phyloP scores from a whole-genome alignment of 768 basidiomycete genomes.

The Kwoniella pini region DNA sequence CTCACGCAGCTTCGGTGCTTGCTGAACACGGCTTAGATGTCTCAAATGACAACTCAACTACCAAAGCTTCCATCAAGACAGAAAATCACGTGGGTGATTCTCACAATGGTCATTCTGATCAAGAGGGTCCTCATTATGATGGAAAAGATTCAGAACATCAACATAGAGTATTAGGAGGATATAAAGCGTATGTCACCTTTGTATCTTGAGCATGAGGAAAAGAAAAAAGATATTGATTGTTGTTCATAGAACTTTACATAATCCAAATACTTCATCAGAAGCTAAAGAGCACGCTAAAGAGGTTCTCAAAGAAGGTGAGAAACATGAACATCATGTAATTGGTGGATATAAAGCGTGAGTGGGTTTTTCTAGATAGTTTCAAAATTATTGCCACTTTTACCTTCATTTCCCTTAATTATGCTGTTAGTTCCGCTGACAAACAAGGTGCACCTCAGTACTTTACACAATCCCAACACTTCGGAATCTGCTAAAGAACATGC shows the following conservation, averaged over 20 bases:
- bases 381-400: too few relatives aligned
- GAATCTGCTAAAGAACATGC: conserved; percentile 33
- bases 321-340: too few relatives aligned
- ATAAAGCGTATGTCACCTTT: conserved; percentile 37
- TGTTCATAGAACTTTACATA: conserved; percentile 24
- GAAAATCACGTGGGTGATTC: background rate
- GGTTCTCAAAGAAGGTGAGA: conserved; percentile 18
- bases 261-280: conserved; percentile 24
- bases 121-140: background rate
- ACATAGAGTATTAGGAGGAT: conserved; percentile 26
- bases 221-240: background rate
- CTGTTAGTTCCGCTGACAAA: too few relatives aligned
- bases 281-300: conserved; percentile 32
- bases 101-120: background rate
- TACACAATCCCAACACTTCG: conserved; percentile 27
- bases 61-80: background rate
- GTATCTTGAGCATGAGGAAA: too few relatives aligned
- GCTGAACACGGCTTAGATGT: conserved; percentile 11
- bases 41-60: background rate
- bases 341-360: too few relatives aligned
- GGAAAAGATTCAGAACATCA: conserved; percentile 12
- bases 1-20: conserved; percentile 21
- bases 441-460: too few relatives aligned
- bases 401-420: too few relatives aligned
- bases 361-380: too few relatives aligned